phyloP scores from a whole-genome alignment of 1,139 yeast species.

The Geotrichum candidum region DNA sequence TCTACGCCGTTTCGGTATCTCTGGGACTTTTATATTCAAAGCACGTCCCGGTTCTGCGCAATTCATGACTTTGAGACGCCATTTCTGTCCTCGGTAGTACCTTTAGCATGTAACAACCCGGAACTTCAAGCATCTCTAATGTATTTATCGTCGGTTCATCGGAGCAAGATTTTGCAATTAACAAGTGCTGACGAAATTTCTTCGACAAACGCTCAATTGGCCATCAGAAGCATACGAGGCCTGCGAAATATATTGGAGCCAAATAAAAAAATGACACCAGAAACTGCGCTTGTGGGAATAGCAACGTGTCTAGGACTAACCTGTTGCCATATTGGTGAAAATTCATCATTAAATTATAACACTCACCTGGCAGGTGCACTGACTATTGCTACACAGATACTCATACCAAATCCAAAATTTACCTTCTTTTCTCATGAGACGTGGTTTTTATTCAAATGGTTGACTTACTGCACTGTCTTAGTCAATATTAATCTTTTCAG shows the following conservation, averaged over 20 bases:
- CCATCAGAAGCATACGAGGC: constrained; percentile 11
- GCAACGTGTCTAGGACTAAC: constrained; percentile 18
- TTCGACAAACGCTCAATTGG: constrained; percentile 5
- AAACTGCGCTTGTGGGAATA: constrained; percentile 10
- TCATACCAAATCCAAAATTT: constrained; percentile 14
- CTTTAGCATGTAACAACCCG: constrained; percentile 16
- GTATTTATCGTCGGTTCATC: constrained; percentile 16
- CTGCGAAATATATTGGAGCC: constrained; percentile 9
- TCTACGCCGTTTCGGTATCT: constrained; percentile 8
- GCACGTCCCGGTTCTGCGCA: constrained; percentile 19
- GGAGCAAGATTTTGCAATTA: constrained; percentile 14
- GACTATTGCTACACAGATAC: constrained; percentile 16
- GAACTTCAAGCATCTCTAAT: constrained; percentile 17
- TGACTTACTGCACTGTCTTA: constrained; percentile 14
- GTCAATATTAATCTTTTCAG: constrained; percentile 13
- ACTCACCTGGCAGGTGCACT: constrained; percentile 18
- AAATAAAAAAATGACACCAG: constrained; percentile 1
- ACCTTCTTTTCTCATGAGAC: constrained; percentile 4
- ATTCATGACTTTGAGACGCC: constrained; percentile 20
- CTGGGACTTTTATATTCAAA: constrained; percentile 18
- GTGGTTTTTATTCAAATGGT: constrained; percentile 19
- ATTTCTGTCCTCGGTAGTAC: constrained; percentile 16
- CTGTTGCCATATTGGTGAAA: constrained; percentile 17
- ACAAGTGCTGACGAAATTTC: constrained; percentile 10
- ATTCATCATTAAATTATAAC: constrained; percentile 12